Base-by-base conservation (phyloP, 352 stramenopile species). In the Phytophthora agathidicida region DNA sequence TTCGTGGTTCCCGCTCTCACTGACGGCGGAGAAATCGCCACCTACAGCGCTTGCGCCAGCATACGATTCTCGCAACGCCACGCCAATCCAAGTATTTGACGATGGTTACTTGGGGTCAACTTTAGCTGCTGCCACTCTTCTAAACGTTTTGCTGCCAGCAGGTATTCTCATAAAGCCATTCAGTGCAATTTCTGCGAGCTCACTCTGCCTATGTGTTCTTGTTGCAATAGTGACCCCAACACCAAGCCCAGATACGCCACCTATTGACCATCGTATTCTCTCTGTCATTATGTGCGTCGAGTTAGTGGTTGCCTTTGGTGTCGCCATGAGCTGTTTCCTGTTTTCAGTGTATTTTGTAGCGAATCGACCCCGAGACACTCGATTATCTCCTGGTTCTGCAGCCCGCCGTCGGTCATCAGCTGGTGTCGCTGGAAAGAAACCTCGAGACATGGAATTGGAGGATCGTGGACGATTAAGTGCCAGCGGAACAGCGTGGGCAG, bases 321-420 rank as follows among this genome's bases (percentile, higher is more conserved):
- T 95, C 9, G 86, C 86, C 13, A 71, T 95, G 38, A 76, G 82
- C 9, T 95, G 86, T 46, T 84, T 95, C 28, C 68, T 94, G 24
- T 91, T 95, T 54, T 95, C 86, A 1, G 83, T 95, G 8, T 95
- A 95, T 58, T 95, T 95, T 64, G 84, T 95, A 24, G 86, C 74
- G 4, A 95, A 93, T 66, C 86, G 86, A 6, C 86, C 86, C 13
- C 81, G 77, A 14, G 73, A 86, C 19, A 63, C 26, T 23, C 46
- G 53, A 10, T 42, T 57, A 19, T 65, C 61, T 31, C 45, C 61
- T 42, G 32, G 39, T 16, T 68, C 65, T 35, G 49, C 30, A 28
- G 51, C 60, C 6, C 54, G 60, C 3, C 63, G 52, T 55, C 44
- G 44, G 52, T 64, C 61, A 30, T 63, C 53, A 41, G 43, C 32